These are phyloP conservation scores for Pichia membranifaciens DNA, from an alignment of 805 yeast species.

Conservation along the genomic window DNA sequence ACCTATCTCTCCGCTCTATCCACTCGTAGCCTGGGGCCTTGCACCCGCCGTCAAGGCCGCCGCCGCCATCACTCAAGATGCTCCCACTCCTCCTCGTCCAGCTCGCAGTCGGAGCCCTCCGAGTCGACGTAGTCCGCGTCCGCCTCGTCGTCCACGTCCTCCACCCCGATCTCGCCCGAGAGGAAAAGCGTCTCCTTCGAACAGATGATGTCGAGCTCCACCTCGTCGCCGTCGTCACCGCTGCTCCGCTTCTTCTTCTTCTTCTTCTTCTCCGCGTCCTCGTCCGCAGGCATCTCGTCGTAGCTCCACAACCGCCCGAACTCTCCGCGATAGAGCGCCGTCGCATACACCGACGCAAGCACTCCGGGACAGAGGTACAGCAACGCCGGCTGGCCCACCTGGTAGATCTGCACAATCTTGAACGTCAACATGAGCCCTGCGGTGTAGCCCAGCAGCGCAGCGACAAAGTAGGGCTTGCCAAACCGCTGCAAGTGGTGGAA, in stretches of 20 bases:
- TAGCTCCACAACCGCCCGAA: constrained; percentile 36
- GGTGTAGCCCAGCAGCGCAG: constrained; percentile 42
- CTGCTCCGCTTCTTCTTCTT: constrained; percentile 10
- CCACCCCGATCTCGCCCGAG: constrained; percentile 19
- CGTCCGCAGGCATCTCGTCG: constrained; percentile 22
- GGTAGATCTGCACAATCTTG: constrained; percentile 32
- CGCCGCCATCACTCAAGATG: no score
- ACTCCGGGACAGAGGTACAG: constrained; percentile 54
- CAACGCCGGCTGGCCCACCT: constrained; percentile 62
- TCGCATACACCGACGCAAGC: constrained; percentile 27
- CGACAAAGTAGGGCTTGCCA: constrained; percentile 41
- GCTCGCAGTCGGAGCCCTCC: neutral
- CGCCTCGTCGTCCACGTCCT: constrained; percentile 23
- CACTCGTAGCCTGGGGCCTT: no score
- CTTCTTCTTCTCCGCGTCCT: neutral
- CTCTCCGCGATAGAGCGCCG: constrained; percentile 40
- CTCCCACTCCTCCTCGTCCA: neutral
- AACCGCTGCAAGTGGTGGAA: constrained; percentile 37
- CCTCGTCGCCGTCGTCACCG: constrained; percentile 2
- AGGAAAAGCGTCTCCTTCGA: constrained; percentile 23
- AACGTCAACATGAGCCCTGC: constrained; percentile 42
- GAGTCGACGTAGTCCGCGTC: constrained; percentile 19
- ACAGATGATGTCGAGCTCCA: constrained; percentile 17
- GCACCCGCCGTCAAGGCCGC: no score
- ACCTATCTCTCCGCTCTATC: no score